These are phyloP conservation scores for Pterocarpus santalinus DNA, from an alignment of 306 rosid species.

Conservation along the genomic window DNA sequence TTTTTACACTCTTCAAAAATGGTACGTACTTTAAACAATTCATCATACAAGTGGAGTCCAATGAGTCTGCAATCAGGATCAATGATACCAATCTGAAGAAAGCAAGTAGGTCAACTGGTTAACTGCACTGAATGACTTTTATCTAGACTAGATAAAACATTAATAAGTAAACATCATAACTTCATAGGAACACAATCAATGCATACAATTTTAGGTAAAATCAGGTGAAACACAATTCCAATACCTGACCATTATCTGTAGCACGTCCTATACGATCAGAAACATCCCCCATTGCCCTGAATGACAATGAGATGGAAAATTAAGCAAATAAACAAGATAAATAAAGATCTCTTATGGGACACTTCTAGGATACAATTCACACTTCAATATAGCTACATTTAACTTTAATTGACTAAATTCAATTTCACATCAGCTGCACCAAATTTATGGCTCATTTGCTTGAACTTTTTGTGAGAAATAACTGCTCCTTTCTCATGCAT, in stretches of 20 bases:
- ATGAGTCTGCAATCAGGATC: conserved; percentile 98
- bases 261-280: conserved; percentile 99
- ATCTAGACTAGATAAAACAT: conserved; percentile 26
- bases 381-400: not conserved
- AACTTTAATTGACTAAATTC: not conserved
- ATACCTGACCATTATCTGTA: conserved; percentile 96
- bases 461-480: conserved; percentile 1
- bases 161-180: conserved; percentile 26
- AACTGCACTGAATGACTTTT: conserved; percentile 29
- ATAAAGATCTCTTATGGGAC: not conserved
- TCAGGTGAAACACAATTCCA: conserved; percentile 28
- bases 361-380: not conserved
- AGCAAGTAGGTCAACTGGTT: conserved; percentile 21
- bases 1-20: not conserved
- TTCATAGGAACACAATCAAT: conserved; percentile 25
- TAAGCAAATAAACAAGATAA: conserved; percentile 22
- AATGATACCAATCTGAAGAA: conserved; percentile 92
- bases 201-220: conserved; percentile 11
- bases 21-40: conserved; percentile 82
- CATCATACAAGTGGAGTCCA: conserved; percentile 98
- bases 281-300: conserved; percentile 98
- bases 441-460: not conserved
- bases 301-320: conserved; percentile 31
- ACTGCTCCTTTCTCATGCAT: not conserved
- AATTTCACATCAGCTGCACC: not conserved